Percentiles rank a stretch among this genome's conserved stretches.
phyloP scores from a whole-genome alignment of 805 yeast genomes.

The Cyberlindnera mrakii region DNA sequence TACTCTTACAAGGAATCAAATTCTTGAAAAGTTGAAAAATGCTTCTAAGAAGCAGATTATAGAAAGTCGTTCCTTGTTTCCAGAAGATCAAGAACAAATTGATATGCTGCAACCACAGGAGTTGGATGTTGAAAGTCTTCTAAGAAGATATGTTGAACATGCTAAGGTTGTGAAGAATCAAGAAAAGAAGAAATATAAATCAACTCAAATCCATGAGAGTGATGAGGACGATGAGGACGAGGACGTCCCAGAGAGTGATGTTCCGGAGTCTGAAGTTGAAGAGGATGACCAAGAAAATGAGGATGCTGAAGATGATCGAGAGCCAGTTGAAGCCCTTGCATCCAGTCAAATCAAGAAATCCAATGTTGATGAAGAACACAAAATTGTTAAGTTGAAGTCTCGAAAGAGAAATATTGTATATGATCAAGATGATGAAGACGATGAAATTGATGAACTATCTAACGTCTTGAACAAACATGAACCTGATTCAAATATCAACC shows the following conservation, averaged over 20 bases:
- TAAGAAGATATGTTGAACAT: slow-evolving; percentile 18
- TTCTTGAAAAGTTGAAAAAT: slow-evolving; percentile 32
- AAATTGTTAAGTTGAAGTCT: slow-evolving; percentile 1
- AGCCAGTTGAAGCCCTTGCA: background rate
- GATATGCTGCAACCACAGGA: slow-evolving; percentile 20
- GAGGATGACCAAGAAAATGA: slow-evolving; percentile 13
- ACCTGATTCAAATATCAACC: slow-evolving; percentile 6
- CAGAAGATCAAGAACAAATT: slow-evolving; percentile 34
- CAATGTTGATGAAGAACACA: slow-evolving; percentile 4
- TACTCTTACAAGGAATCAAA: slow-evolving; percentile 20
- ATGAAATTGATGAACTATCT: slow-evolving; percentile 1
- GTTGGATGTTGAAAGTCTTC: slow-evolving; percentile 17
- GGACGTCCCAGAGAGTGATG: slow-evolving; percentile 21
- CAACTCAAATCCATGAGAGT: slow-evolving; percentile 14
- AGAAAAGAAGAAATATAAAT: slow-evolving; percentile 21
- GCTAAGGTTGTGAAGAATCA: slow-evolving; percentile 26
- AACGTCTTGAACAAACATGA: slow-evolving; percentile 1
- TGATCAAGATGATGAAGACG: slow-evolving; percentile 14
- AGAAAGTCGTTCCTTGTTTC: slow-evolving; percentile 35
- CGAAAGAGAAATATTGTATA: slow-evolving; percentile 11
- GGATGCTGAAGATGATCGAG: background rate
- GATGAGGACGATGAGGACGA: slow-evolving; percentile 7
- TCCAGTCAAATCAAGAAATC: slow-evolving; percentile 7
- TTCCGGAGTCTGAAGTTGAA: slow-evolving; percentile 16
- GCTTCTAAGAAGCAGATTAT: slow-evolving; percentile 44